phyloP scores from a whole-genome alignment of 2,329 filamentous ascomycete genomes.

The Botrytis paeoniae region DNA sequence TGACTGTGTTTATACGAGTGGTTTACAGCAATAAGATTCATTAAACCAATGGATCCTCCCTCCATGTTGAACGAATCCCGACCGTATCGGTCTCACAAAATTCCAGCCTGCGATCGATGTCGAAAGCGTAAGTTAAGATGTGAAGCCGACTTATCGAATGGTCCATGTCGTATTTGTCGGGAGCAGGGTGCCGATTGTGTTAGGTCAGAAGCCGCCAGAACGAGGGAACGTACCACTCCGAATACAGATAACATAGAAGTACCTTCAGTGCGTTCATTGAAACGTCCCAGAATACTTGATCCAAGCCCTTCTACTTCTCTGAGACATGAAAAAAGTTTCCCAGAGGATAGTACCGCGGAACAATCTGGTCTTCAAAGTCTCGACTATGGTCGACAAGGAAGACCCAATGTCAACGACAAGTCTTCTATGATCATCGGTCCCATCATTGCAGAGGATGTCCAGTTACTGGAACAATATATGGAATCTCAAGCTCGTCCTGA shows the following conservation, averaged over 20 bases:
- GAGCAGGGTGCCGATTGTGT: conserved; percentile 1
- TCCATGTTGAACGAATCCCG: neutral
- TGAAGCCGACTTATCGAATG: neutral
- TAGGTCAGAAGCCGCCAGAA: neutral
- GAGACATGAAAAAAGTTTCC: neutral
- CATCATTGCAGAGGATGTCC: conserved; percentile 57
- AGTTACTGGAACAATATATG: conserved; percentile 59
- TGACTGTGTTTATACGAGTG: neutral
- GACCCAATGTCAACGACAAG: neutral
- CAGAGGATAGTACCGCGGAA: neutral
- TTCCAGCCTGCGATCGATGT: conserved; percentile 7
- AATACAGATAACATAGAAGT: neutral
- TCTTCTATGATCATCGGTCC: conserved; percentile 51
- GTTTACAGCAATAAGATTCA: neutral
- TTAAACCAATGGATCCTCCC: neutral
- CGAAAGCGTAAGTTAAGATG: conserved; percentile 6
- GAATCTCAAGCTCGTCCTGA: conserved; percentile 40
- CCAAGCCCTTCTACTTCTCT: neutral
- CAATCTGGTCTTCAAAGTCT: neutral
- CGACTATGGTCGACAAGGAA: neutral
- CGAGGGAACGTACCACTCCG: neutral
- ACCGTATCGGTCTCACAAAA: conserved; percentile 2
- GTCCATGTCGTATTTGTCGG: neutral
- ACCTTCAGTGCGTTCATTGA: neutral
- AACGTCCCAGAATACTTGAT: neutral